A percentile compares a stretch with the other conserved stretches of the same genome.
Conservation (phyloP, 192 early-diverging fungal genomes). For the Coemansia sp. region DNA sequence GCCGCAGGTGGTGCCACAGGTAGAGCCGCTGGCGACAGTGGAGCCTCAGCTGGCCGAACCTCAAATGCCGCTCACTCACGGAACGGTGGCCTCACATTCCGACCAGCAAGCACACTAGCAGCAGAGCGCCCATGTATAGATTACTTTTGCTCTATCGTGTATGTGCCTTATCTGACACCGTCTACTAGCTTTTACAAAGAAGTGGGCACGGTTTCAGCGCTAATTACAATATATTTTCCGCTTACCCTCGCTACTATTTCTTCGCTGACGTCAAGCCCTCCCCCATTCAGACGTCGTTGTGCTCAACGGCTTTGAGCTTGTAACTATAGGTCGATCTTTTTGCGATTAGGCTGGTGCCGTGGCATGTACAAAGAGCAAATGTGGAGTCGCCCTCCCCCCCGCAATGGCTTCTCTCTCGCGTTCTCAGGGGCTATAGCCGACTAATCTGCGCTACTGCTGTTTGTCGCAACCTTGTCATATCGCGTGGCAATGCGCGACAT, state of each 20-base stretch:
- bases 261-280: not conserved
- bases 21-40: not conserved
- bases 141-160: not conserved
- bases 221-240: not conserved
- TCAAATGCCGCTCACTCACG: not conserved
- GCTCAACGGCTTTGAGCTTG: not conserved
- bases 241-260: not conserved
- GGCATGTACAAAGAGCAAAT: not conserved
- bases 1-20: not conserved
- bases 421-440: not conserved
- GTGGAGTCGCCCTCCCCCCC: not conserved
- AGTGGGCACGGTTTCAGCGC: slow-evolving; percentile 1
- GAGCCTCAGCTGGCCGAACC: slow-evolving; percentile 3
- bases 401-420: not conserved
- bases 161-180: not conserved
- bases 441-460: not conserved
- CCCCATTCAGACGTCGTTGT: not conserved
- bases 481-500: not conserved
- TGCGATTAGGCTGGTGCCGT: not conserved
- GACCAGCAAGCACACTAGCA: not conserved
- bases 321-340: not conserved
- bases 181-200: not conserved
- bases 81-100: not conserved
- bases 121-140: not conserved
- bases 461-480: not conserved